Percentiles rank a stretch among this genome's conserved stretches.
These are phyloP conservation scores for Durusdinium trenchii DNA, from an alignment of 73 alveolate species.

Conservation along the genomic window DNA sequence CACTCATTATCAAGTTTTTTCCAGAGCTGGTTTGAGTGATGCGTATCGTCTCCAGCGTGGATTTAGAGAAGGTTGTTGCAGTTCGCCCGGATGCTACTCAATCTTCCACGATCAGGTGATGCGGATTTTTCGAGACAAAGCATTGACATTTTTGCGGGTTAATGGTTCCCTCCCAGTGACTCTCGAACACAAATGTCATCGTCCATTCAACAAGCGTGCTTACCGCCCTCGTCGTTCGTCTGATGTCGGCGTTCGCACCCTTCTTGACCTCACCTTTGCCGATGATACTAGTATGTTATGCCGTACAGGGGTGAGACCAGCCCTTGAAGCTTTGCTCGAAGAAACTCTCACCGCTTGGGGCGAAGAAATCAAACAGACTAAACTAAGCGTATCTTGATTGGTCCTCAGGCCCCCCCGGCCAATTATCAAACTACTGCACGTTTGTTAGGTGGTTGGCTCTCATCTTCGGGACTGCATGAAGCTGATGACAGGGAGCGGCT, in stretches of 20 bases:
- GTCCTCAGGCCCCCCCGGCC: no score
- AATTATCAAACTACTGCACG: no score
- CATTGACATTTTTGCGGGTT: neutral
- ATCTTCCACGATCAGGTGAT: neutral
- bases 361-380: no score
- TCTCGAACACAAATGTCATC: no score
- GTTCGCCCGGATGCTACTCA: neutral
- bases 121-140: neutral
- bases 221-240: neutral
- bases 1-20: neutral
- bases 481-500: neutral
- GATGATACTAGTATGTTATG: neutral
- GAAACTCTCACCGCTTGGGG: no score
- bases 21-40: neutral
- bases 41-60: neutral
- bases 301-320: neutral
- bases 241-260: neutral
- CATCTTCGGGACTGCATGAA: neutral
- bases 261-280: neutral
- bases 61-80: neutral
- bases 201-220: neutral
- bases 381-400: no score
- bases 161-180: neutral
- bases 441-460: constrained; percentile 2
- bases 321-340: no score